These are phyloP conservation scores for Croton setiger DNA, from an alignment of 441 rosid genomes.

Conservation along the genomic window DNA sequence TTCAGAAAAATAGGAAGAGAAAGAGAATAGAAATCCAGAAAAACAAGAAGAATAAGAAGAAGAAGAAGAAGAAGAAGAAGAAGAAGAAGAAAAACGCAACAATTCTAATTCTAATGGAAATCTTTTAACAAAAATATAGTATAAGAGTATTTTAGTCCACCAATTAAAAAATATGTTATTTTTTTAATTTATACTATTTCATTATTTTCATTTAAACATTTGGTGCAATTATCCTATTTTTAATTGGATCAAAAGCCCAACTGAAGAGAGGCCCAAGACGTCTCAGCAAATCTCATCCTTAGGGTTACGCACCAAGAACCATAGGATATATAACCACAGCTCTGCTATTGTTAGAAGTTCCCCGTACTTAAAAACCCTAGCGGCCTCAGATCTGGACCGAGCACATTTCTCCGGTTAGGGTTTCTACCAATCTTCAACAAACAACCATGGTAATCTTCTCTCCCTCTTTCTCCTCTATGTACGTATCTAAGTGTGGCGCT, in stretches of 20 bases:
- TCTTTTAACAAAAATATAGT: too few species aligned
- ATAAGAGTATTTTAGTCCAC: too few species aligned
- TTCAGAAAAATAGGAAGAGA: too few species aligned
- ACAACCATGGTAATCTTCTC: slow-evolving; percentile 27
- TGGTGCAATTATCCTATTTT: too few species aligned
- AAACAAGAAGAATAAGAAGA: too few species aligned
- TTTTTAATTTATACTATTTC: too few species aligned
- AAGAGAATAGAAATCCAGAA: too few species aligned
- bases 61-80: too few species aligned
- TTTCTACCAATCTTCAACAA: neutral
- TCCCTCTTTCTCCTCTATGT: neutral
- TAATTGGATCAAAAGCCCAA: neutral
- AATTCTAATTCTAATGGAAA: too few species aligned
- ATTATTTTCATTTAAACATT: too few species aligned
- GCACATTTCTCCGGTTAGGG: neutral
- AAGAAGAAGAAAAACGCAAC: too few species aligned
- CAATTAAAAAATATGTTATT: too few species aligned
- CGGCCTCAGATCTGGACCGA: slow-evolving; percentile 17
- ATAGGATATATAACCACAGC: neutral
- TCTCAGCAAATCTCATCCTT: neutral
- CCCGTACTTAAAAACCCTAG: slow-evolving; percentile 27
- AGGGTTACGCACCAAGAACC: slow-evolving; percentile 11
- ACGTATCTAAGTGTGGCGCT: neutral
- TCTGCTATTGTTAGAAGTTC: accelerated
- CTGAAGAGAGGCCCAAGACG: neutral